Evolutionary conservation across 768 basidiomycete genomes (phyloP).

Genomic region (Lentinula edodes): DNA sequence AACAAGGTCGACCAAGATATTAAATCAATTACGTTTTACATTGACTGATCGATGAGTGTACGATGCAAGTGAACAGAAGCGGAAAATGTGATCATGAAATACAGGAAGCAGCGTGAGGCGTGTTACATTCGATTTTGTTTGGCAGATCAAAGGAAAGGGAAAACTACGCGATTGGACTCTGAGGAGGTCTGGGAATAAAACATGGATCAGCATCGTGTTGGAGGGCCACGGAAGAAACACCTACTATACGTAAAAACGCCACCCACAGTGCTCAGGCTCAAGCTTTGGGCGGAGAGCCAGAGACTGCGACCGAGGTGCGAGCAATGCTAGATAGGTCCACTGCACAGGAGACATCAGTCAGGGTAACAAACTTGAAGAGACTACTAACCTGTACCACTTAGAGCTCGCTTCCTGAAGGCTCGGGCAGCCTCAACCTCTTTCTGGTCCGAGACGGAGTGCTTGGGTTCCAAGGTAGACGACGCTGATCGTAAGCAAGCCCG

Average conservation of each 20-base stretch:
- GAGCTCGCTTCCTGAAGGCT: conserved; percentile 66
- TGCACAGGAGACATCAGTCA: conserved; percentile 8
- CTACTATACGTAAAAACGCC: background rate
- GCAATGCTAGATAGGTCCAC: conserved; percentile 77
- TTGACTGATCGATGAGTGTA: background rate
- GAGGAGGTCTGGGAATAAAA: background rate
- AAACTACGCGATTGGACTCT: background rate
- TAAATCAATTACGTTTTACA: background rate
- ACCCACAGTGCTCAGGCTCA: background rate
- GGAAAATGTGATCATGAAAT: background rate
- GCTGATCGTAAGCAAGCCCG: background rate
- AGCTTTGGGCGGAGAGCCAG: conserved; percentile 19
- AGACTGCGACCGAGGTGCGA: conserved; percentile 71
- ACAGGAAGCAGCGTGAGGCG: background rate
- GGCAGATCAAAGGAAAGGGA: background rate
- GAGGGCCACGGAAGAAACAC: background rate
- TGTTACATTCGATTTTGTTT: background rate
- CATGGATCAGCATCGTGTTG: background rate
- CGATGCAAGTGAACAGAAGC: background rate
- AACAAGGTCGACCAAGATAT: background rate
- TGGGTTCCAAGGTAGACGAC: conserved; percentile 17
- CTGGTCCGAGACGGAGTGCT: conserved; percentile 41
- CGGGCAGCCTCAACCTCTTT: conserved; percentile 51
- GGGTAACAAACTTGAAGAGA: conserved; percentile 15
- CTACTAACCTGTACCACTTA: conserved; percentile 53